These are phyloP conservation scores for Teunomyces pallodes DNA, from an alignment of 805 yeast species.

Conservation along the genomic window DNA sequence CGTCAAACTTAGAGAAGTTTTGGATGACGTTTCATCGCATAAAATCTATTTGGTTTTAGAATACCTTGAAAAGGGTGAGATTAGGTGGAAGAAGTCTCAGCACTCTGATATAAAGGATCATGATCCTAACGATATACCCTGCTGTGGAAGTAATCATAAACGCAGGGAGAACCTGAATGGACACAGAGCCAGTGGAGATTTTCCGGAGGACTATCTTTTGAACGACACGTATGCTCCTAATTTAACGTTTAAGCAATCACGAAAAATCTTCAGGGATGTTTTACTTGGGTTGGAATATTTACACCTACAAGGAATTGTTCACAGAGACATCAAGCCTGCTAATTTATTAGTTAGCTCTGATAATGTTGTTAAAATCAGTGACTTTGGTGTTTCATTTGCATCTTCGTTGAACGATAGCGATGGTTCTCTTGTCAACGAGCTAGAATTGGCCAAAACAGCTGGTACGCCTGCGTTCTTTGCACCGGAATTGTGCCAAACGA, in stretches of 20 bases:
- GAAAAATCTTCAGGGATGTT: conserved; percentile 78
- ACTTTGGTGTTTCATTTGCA: conserved; percentile 92
- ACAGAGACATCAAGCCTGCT: conserved; percentile 95
- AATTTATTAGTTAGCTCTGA: conserved; percentile 71
- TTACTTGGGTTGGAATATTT: conserved; percentile 84
- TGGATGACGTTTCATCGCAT: conserved; percentile 79
- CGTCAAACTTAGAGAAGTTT: conserved; percentile 52
- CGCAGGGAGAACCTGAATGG: conserved; percentile 1
- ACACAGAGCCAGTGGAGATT: not conserved
- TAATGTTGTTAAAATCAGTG: conserved; percentile 85
- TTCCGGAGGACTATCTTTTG: conserved; percentile 20
- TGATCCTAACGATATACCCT: conserved; percentile 41
- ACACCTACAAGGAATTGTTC: conserved; percentile 87
- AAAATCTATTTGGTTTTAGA: conserved; percentile 90
- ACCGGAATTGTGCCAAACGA: conserved; percentile 71
- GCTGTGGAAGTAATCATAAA: conserved; percentile 21
- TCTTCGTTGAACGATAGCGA: conserved; percentile 42
- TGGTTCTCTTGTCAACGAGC: conserved; percentile 46
- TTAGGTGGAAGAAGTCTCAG: conserved; percentile 59
- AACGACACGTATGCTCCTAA: conserved; percentile 47
- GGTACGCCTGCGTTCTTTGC: conserved; percentile 98
- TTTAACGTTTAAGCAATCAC: conserved; percentile 62
- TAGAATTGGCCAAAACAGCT: conserved; percentile 90
- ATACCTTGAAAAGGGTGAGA: conserved; percentile 87
- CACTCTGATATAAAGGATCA: conserved; percentile 7